Evolutionary conservation across 768 basidiomycete genomes (phyloP), one percentile per base, ranked within the genome.

Genomic region (Mycena filopes): DNA sequence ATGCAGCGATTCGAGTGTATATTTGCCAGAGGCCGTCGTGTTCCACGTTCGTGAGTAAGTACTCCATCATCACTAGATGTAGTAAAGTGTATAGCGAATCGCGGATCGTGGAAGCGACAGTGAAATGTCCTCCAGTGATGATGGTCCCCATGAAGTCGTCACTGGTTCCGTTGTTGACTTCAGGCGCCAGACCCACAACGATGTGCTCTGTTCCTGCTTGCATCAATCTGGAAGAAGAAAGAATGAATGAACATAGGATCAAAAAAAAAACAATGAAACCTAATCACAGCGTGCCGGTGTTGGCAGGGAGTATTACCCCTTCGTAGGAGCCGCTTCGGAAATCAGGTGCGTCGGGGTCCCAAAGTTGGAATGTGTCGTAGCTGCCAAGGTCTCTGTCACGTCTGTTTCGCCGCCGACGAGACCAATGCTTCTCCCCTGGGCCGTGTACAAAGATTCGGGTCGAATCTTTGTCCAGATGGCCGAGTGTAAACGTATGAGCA

Each of bases 61-160:
- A 18, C 9, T 56, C 55, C 42, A 31, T 31, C 55, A 56, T 56
- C 1, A 45, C 42, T 1, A 56, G 41, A 33, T 56, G 55, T 20
- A 56, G 43, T 8, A 43, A 31, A 10, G 28, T 33, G 31, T 28
- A 43, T 1, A 45, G 11, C 1, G 55, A 56, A 18, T 41, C 18
- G 21, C 38, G 18, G 13, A 56, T 46, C 4, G 26, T 56, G 9
- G 55, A 56, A 9, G 55, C 55, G 1, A 42, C 26, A 7, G n/a
- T n/a, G 21, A 56, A 56, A n/a, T 56, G 55, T 2, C 55, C 55
- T 5, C 55, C 41, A 20, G 13, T 45, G 12, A 33, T 31, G 0
- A 56, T 10, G 10, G 55, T 43, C 11, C 36, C 33, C 33, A 33
- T 33, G 33, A 33, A 33, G 6, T 33, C 7, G 15, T 21, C 38